phyloP scores from a whole-genome alignment of 83 land plant species.

The Diphasiastrum complanatum region DNA sequence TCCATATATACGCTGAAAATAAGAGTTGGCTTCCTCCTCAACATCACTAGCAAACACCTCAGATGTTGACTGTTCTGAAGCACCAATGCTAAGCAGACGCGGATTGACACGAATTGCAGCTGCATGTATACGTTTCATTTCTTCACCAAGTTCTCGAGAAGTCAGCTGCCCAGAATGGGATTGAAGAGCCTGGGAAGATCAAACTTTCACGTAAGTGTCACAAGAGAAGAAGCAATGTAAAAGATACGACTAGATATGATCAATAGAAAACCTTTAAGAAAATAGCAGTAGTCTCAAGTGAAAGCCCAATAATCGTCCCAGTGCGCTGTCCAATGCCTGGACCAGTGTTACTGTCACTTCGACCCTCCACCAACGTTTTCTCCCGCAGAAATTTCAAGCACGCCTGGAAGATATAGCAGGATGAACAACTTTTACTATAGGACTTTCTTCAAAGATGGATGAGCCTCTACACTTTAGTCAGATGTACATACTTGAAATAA shows the following conservation, averaged over 20 bases:
- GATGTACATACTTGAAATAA: slow-evolving; percentile 66
- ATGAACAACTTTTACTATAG: too few species aligned
- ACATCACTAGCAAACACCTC: slow-evolving; percentile 59
- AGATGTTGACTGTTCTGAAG: slow-evolving; percentile 38
- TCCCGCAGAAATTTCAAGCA: slow-evolving; percentile 68
- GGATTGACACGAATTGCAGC: slow-evolving; percentile 35
- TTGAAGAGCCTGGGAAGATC: slow-evolving; percentile 60
- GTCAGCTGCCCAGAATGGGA: slow-evolving; percentile 38
- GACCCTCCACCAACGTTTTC: slow-evolving; percentile 35
- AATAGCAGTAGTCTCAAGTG: slow-evolving; percentile 46
- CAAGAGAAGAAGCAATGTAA: not conserved
- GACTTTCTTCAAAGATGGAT: too few species aligned
- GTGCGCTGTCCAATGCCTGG: slow-evolving; percentile 28
- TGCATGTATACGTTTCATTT: slow-evolving; percentile 43
- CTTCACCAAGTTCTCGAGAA: slow-evolving; percentile 57
- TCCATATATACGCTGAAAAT: slow-evolving; percentile 70
- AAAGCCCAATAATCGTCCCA: slow-evolving; percentile 29
- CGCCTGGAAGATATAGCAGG: slow-evolving; percentile 50
- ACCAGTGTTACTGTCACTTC: slow-evolving; percentile 29
- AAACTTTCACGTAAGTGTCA: not conserved
- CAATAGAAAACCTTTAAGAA: slow-evolving; percentile 86
- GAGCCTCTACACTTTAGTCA: too few species aligned
- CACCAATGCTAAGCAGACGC: slow-evolving; percentile 38
- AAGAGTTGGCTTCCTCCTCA: slow-evolving; percentile 79
- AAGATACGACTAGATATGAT: not conserved